Conservation (phyloP, 129 eudicot species). For the Pittosporum tobira region DNA sequence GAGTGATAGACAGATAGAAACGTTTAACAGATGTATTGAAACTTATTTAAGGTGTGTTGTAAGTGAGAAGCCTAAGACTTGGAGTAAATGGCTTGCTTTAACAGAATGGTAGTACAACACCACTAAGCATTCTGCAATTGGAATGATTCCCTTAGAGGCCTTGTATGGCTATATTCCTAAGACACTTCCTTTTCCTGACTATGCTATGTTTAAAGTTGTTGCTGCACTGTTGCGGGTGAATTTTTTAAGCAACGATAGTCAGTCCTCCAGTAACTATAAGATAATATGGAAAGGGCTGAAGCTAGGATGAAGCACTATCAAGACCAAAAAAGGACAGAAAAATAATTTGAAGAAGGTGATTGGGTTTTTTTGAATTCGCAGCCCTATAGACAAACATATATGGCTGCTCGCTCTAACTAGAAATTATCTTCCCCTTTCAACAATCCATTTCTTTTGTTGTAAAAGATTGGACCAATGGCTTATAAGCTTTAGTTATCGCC, state of each 20-base stretch:
- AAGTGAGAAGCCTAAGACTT: neutral
- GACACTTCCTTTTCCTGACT: too few relatives aligned
- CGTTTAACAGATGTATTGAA: too few relatives aligned
- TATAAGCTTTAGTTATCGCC: neutral
- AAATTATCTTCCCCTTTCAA: conserved; percentile 6
- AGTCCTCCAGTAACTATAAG: neutral
- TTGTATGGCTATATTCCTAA: neutral
- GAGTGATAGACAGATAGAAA: conserved; percentile 6
- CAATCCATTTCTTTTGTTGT: conserved; percentile 6
- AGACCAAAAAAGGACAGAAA: neutral
- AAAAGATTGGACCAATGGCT: conserved; percentile 8
- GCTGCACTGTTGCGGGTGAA: too few relatives aligned
- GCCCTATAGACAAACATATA: conserved; percentile 8
- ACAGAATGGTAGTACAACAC: too few relatives aligned
- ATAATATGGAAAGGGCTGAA: neutral
- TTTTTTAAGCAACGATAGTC: neutral
- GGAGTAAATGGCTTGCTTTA: neutral
- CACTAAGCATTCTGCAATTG: neutral
- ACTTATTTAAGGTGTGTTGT: conserved; percentile 1
- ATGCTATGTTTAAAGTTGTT: too few relatives aligned
- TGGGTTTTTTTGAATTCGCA: conserved; percentile 13
- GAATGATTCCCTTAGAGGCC: neutral
- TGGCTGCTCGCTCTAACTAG: neutral
- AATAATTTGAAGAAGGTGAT: conserved; percentile 17
- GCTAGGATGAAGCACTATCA: conserved; percentile 10